Evolutionary conservation across 176 grass and related monocot species (phyloP).

Genomic region (Eleusine coracana): DNA sequence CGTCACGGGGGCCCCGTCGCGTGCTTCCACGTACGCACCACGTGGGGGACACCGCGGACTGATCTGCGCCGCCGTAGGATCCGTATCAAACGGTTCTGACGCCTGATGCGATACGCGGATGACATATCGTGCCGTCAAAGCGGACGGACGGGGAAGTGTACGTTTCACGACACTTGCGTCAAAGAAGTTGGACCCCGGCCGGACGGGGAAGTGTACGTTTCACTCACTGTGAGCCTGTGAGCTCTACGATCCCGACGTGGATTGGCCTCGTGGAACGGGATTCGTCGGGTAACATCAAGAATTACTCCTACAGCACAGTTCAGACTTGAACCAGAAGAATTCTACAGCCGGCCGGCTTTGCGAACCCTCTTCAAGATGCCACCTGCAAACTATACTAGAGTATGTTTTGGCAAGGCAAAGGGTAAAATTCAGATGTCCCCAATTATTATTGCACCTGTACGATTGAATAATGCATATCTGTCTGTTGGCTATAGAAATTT

Average conservation of each 20-base stretch:
- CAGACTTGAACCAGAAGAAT: not conserved
- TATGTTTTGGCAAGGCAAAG: too few relatives aligned
- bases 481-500: too few relatives aligned
- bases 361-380: too few relatives aligned
- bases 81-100: not conserved
- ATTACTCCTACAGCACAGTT: not conserved
- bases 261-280: conserved; percentile 32
- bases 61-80: conserved; percentile 28
- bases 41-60: not conserved
- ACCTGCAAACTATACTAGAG: too few relatives aligned
- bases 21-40: conserved; percentile 39
- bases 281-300: not conserved
- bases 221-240: not conserved
- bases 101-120: fast-evolving
- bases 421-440: too few relatives aligned
- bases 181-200: not conserved
- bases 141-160: not conserved
- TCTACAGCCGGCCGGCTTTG: not conserved
- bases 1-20: not conserved
- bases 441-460: too few relatives aligned
- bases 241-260: conserved; percentile 51
- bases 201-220: not conserved
- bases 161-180: conserved; percentile 1
- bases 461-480: too few relatives aligned
- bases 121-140: not conserved